phyloP scores from a whole-genome alignment of 164 flowering plant genomes.

The Akebia trifoliata region DNA sequence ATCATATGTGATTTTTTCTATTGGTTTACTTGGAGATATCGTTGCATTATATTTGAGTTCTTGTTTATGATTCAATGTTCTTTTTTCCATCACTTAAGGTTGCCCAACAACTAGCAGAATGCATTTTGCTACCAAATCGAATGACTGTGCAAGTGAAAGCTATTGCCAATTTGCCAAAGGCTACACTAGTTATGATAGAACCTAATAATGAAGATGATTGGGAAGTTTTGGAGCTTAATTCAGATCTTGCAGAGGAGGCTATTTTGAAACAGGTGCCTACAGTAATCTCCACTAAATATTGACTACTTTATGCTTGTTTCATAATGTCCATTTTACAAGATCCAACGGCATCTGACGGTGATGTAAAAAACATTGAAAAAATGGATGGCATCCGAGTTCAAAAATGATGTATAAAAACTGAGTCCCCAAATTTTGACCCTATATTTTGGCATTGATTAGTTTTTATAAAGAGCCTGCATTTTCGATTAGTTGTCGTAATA shows the following conservation, averaged over 20 bases:
- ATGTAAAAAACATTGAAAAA: too few relatives aligned
- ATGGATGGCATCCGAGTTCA: too few relatives aligned
- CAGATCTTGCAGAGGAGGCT: constrained; percentile 76
- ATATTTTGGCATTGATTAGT: too few relatives aligned
- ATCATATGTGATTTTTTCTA: neutral
- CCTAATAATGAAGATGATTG: constrained; percentile 91
- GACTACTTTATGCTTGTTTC: neutral
- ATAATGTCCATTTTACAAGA: too few relatives aligned
- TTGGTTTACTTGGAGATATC: neutral
- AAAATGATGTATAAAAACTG: too few relatives aligned
- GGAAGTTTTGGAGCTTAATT: constrained; percentile 91
- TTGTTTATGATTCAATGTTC: neutral
- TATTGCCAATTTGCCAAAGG: constrained; percentile 62
- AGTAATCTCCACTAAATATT: neutral
- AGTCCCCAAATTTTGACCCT: too few relatives aligned
- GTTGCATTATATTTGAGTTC: neutral
- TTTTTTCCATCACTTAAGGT: constrained; percentile 31
- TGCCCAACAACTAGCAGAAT: constrained; percentile 66
- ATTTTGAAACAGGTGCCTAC: constrained; percentile 69
- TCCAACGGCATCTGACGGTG: too few relatives aligned
- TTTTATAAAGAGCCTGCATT: too few relatives aligned
- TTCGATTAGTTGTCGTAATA: too few relatives aligned
- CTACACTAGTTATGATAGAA: constrained; percentile 62
- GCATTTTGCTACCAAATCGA: constrained; percentile 54
- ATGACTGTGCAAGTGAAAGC: constrained; percentile 59